Conservation (phyloP, 176 grass and related monocot species). For the Ananas comosus region DNA sequence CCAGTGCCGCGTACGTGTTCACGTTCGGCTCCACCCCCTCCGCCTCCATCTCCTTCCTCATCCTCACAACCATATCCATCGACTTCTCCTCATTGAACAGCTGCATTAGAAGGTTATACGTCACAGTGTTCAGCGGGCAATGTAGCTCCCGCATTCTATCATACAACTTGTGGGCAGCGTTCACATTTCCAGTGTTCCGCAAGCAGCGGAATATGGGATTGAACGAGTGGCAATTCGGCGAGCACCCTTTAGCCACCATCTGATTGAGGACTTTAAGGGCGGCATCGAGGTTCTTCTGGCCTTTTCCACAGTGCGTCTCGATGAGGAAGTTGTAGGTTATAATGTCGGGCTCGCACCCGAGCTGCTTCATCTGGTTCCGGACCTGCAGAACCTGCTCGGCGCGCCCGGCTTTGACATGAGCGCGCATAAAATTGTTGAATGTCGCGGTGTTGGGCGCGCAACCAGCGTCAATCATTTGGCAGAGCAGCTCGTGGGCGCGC, state of each 20-base stretch:
- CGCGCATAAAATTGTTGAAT: slow-evolving; percentile 73
- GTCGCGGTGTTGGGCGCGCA: slow-evolving; percentile 60
- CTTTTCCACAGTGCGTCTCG: slow-evolving; percentile 66
- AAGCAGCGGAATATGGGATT: slow-evolving; percentile 70
- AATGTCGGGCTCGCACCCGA: slow-evolving; percentile 61
- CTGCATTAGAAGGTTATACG: slow-evolving; percentile 70
- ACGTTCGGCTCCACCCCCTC: slow-evolving; percentile 66
- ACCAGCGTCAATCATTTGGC: slow-evolving; percentile 71
- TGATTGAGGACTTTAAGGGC: slow-evolving; percentile 66
- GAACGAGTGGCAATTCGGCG: slow-evolving; percentile 72
- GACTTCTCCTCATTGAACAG: slow-evolving; percentile 71
- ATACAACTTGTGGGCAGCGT: slow-evolving; percentile 48
- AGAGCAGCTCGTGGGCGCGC: slow-evolving; percentile 70
- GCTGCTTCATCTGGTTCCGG: slow-evolving; percentile 79
- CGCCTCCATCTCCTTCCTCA: slow-evolving; percentile 72
- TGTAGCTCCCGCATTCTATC: slow-evolving; percentile 64
- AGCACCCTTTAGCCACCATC: slow-evolving; percentile 58
- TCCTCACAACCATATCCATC: slow-evolving; percentile 89
- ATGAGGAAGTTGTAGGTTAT: slow-evolving; percentile 96
- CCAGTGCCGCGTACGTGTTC: slow-evolving; percentile 51
- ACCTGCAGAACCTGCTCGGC: slow-evolving; percentile 79
- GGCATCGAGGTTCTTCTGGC: slow-evolving; percentile 71
- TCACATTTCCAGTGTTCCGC: slow-evolving; percentile 40
- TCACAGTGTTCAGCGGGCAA: slow-evolving; percentile 59
- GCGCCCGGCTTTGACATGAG: slow-evolving; percentile 60